These are phyloP conservation scores for Populus tomentosa DNA, from an alignment of 441 rosid genomes.

Conservation along the genomic window DNA sequence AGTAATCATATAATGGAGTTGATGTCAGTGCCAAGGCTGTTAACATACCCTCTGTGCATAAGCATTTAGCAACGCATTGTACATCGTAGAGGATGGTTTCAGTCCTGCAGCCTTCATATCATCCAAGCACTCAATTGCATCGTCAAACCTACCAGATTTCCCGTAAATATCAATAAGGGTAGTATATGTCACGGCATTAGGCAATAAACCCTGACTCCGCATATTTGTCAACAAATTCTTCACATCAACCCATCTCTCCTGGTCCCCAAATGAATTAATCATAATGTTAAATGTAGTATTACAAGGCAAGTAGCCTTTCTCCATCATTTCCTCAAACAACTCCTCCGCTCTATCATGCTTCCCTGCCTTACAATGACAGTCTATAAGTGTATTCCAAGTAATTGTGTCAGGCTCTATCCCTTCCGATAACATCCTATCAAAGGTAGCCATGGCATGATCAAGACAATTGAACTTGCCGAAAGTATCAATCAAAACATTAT, in stretches of 20 bases:
- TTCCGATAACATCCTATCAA: constrained; percentile 73
- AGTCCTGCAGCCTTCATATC: constrained; percentile 79
- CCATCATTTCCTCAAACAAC: constrained; percentile 79
- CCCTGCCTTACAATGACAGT: constrained; percentile 80
- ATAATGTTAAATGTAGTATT: constrained; percentile 80
- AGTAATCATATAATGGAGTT: neutral
- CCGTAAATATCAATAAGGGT: constrained; percentile 92
- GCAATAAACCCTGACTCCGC: constrained; percentile 64
- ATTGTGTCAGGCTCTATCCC: constrained; percentile 80
- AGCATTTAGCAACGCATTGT: constrained; percentile 94
- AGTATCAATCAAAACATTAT: constrained; percentile 92
- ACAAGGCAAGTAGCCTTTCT: constrained; percentile 67
- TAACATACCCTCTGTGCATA: constrained; percentile 84
- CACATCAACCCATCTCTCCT: constrained; percentile 79
- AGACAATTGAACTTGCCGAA: constrained; percentile 92
- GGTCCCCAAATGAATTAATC: constrained; percentile 80
- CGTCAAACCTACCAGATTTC: constrained; percentile 76
- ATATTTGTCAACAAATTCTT: constrained; percentile 63
- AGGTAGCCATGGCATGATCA: constrained; percentile 84
- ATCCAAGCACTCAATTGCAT: constrained; percentile 84
- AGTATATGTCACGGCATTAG: constrained; percentile 77
- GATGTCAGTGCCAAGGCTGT: constrained; percentile 1
- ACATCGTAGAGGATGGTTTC: constrained; percentile 82
- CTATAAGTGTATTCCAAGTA: constrained; percentile 97
- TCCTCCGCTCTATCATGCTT: constrained; percentile 69